Evolutionary conservation across 306 rosid genomes (phyloP).

Genomic region (Datisca glomerata): DNA sequence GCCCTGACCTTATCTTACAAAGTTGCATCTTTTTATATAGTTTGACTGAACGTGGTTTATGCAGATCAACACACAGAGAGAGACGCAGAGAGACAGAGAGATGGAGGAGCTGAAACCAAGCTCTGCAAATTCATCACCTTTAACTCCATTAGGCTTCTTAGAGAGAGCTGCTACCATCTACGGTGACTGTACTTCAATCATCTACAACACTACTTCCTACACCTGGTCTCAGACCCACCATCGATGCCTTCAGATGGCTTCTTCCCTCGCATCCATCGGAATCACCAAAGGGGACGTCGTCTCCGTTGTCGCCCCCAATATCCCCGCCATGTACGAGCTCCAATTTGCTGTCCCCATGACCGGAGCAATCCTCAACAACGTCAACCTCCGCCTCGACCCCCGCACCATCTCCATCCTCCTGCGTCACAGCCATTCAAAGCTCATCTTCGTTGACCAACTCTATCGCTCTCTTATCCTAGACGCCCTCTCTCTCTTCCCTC

Average conservation of each 20-base stretch:
- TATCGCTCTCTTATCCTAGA: constrained; percentile 14
- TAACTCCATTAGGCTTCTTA: constrained; percentile 40
- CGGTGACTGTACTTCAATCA: constrained; percentile 25
- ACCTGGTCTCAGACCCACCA: constrained; percentile 55
- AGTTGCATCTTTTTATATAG: too few species aligned
- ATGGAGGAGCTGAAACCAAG: constrained; percentile 8
- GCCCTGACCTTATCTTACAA: too few species aligned
- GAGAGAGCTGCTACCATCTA: constrained; percentile 40
- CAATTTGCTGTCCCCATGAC: constrained; percentile 70
- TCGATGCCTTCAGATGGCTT: constrained; percentile 55
- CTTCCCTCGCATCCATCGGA: constrained; percentile 31
- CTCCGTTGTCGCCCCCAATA: constrained; percentile 56
- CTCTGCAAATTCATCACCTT: constrained; percentile 34
- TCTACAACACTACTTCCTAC: constrained; percentile 25
- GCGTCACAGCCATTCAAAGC: constrained; percentile 46
- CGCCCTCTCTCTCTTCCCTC: constrained; percentile 33
- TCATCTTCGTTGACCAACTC: constrained; percentile 44
- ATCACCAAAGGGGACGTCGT: constrained; percentile 26
- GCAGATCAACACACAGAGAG: too few species aligned
- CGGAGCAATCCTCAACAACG: constrained; percentile 49
- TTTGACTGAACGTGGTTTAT: too few species aligned
- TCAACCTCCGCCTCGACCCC: constrained; percentile 54
- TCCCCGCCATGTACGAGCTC: constrained; percentile 58
- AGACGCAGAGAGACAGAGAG: too few species aligned
- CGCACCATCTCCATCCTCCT: constrained; percentile 43